Evolutionary conservation across 345 rosid species (phyloP), one percentile per base, ranked within the genome.

Genomic region (Chamaenerion angustifolium): DNA sequence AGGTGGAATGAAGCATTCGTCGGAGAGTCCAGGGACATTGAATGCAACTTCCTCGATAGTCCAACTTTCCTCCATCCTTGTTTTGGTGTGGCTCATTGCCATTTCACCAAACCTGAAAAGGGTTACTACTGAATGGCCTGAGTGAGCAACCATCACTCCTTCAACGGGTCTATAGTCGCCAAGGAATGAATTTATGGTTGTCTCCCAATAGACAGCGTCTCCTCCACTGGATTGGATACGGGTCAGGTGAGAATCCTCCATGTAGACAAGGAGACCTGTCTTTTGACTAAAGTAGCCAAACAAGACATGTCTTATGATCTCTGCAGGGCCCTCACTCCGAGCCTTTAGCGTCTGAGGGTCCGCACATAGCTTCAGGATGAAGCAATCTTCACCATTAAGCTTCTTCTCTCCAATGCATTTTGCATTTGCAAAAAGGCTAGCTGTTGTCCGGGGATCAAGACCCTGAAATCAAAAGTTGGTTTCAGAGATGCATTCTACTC

Each of bases 41-140:
- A 89, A 89, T 4, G 95, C 95, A 60, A 89, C 97, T 75, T 89
- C 97, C 65, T 89, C 97, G 14, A 89, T 89, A 0, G 82, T 79
- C 97, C 97, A 89, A 55, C 78, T 74, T 68, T 87, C 96, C 70
- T 87, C 96, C 96, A 87, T 87, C 75, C 74, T 87, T 15, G 96
- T 87, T 58, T 77, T 87, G 40, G 85, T 75, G 52, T 57, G 60
- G 64, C 78, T 73, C 78, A 73, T 69, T 1, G 78, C 75, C 42
- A 55, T 61, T 57, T 71, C 73, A 2, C 76, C 76, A 31, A 71
- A 71, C 60, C 76, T 68, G 57, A 67, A 71, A 40, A 71, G 72
- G 55, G 72, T 64, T 56, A 64, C 76, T 4, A 61, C 57, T 8
- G 76, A 68, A 4, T 58, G 72, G 7, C 76, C 76, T 0, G 76